Evolutionary conservation across 2,329 filamentous ascomycete species (phyloP).

Genomic region (Venturia aucupariae): DNA sequence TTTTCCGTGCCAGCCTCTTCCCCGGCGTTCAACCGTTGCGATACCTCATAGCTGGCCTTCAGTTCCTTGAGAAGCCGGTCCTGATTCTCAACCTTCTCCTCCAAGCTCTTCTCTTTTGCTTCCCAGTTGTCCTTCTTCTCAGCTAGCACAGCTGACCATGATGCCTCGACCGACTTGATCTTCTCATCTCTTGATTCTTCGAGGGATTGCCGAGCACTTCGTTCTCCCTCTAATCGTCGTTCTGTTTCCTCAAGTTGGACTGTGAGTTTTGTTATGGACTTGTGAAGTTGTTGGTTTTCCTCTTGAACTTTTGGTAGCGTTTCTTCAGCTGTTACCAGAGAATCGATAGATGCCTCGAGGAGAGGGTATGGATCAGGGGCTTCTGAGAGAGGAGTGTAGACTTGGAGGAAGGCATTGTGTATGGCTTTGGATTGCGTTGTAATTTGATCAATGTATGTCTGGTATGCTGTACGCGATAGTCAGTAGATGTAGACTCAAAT

Average conservation of each 20-base stretch:
- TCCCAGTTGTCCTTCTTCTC: constrained; percentile 97
- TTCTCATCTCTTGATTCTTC: constrained; percentile 69
- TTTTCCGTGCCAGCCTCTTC: constrained; percentile 48
- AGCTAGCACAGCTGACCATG: constrained; percentile 80
- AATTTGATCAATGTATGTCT: constrained; percentile 91
- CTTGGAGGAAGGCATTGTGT: constrained; percentile 83
- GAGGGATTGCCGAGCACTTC: constrained; percentile 59
- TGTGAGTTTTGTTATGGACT: constrained; percentile 65
- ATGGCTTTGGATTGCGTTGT: constrained; percentile 94
- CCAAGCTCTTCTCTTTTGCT: constrained; percentile 79
- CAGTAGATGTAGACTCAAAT: constrained; percentile 13
- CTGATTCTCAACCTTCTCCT: constrained; percentile 91
- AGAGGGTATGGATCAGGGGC: constrained; percentile 93
- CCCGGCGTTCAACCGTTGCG: constrained; percentile 71
- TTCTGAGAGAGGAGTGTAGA: constrained; percentile 89
- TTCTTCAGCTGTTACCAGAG: constrained; percentile 84
- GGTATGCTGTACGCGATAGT: constrained; percentile 59
- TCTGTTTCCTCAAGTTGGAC: constrained; percentile 77
- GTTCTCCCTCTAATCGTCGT: constrained; percentile 68
- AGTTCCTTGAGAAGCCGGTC: constrained; percentile 87
- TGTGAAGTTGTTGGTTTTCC: constrained; percentile 82
- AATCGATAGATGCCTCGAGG: constrained; percentile 91
- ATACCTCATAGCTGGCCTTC: constrained; percentile 95
- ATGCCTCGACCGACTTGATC: constrained; percentile 81
- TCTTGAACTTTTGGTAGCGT: constrained; percentile 80